Percentiles rank a stretch among this genome's conserved stretches.
These are phyloP conservation scores for Gentiana macrophylla DNA, from an alignment of 257 asterid genomes.

Conservation along the genomic window DNA sequence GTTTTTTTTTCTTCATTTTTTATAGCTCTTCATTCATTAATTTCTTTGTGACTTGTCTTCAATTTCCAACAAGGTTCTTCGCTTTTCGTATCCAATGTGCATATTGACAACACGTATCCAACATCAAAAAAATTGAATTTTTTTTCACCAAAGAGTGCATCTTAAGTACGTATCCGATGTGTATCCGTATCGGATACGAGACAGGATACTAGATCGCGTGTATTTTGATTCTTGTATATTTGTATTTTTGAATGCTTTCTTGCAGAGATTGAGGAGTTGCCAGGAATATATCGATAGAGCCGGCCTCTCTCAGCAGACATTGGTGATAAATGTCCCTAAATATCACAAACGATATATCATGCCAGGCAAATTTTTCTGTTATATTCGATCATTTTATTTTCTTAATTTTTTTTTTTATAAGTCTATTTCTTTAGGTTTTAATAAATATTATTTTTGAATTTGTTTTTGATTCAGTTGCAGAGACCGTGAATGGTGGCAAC, in stretches of 20 bases:
- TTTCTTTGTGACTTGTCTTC: no score
- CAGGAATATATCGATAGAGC: conserved; percentile 71
- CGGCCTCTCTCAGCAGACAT: conserved; percentile 86
- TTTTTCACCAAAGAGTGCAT: no score
- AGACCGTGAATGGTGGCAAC: conserved; percentile 47
- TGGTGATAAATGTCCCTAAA: conserved; percentile 76
- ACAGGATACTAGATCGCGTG: no score
- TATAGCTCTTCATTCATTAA: no score
- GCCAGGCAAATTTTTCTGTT: conserved; percentile 42
- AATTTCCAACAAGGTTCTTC: no score
- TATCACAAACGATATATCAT: conserved; percentile 74
- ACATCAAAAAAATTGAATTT: not conserved
- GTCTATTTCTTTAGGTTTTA: no score
- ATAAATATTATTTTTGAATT: not conserved
- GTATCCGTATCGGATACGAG: no score
- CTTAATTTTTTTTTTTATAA: not conserved
- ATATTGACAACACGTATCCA: no score
- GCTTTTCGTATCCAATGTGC: no score
- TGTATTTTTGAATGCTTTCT: conserved; percentile 15
- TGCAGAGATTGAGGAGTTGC: conserved; percentile 75
- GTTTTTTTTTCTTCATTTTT: no score
- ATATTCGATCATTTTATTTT: conserved; percentile 5
- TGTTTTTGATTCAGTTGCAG: conserved; percentile 42
- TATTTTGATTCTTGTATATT: not conserved
- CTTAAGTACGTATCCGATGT: no score